Percentiles rank a stretch among this genome's conserved stretches.
These are phyloP conservation scores for Candida fluviatilis DNA, from an alignment of 805 yeast genomes.

Conservation along the genomic window DNA sequence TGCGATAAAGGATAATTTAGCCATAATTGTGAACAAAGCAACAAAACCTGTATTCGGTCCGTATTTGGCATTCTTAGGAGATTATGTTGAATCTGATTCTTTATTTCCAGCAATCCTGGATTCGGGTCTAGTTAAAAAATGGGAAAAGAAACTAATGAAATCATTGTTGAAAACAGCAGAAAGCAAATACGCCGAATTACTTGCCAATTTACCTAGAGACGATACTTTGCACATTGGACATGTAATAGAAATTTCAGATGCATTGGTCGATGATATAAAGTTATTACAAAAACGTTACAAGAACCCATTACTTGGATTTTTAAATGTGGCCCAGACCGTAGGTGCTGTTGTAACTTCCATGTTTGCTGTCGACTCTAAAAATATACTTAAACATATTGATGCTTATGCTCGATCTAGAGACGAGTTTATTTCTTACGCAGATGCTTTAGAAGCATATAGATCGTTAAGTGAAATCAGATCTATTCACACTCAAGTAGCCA, in stretches of 20 bases:
- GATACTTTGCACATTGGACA: constrained; percentile 50
- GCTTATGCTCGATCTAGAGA: constrained; percentile 31
- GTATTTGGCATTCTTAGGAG: constrained; percentile 44
- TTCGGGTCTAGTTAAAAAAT: constrained; percentile 38
- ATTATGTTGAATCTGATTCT: constrained; percentile 45
- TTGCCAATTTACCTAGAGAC: constrained; percentile 54
- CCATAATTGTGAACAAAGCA: constrained; percentile 36
- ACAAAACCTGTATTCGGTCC: constrained; percentile 59
- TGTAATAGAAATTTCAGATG: constrained; percentile 53
- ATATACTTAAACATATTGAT: constrained; percentile 47
- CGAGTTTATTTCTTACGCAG: constrained; percentile 44
- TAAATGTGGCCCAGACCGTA: constrained; percentile 48
- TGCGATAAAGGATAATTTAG: constrained; percentile 40
- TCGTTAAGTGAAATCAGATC: constrained; percentile 50
- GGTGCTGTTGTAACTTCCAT: constrained; percentile 48
- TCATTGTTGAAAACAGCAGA: constrained; percentile 34
- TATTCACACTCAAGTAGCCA: constrained; percentile 45
- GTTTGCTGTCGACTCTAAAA: constrained; percentile 50
- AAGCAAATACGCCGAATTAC: constrained; percentile 32
- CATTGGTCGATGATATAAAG: constrained; percentile 46
- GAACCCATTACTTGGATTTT: constrained; percentile 54
- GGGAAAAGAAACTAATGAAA: constrained; percentile 40
- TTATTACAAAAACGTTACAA: constrained; percentile 56
- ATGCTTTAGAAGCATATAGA: constrained; percentile 54
- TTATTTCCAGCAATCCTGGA: constrained; percentile 32